Evolutionary conservation across 305 asterid species (phyloP).

Genomic region (Fraxinus greggii): DNA sequence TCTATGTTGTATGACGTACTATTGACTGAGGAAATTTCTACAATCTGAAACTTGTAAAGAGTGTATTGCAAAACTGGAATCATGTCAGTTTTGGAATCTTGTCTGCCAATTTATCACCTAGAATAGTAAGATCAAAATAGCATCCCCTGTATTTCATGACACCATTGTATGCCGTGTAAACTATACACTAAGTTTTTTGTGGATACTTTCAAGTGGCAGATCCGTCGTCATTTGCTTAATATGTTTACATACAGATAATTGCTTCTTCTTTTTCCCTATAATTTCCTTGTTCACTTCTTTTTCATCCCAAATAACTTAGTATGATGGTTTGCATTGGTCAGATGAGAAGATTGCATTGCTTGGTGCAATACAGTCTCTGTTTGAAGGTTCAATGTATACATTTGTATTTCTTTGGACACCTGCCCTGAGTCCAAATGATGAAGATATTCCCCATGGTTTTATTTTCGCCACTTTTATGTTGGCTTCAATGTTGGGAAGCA

Average conservation of each 20-base stretch:
- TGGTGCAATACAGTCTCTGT: slow-evolving; percentile 96
- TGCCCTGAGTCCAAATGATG: slow-evolving; percentile 92
- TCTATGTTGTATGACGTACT: neutral
- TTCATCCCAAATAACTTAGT: neutral
- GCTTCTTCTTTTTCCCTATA: neutral
- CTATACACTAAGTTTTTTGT: neutral
- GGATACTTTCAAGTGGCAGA: neutral
- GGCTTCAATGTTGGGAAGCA: slow-evolving; percentile 97
- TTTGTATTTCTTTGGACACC: slow-evolving; percentile 99
- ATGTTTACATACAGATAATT: neutral
- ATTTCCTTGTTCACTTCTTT: neutral
- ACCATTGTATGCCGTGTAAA: neutral
- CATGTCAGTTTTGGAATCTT: neutral
- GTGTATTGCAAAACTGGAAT: neutral
- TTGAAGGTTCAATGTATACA: slow-evolving; percentile 98
- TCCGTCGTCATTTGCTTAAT: neutral
- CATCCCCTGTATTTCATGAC: neutral
- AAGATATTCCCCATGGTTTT: slow-evolving; percentile 94
- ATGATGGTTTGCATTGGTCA: slow-evolving; percentile 36
- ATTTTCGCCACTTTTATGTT: slow-evolving; percentile 94
- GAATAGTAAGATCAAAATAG: neutral
- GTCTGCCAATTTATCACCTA: neutral
- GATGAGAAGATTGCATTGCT: slow-evolving; percentile 96
- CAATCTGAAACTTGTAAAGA: neutral
- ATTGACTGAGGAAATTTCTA: neutral